phyloP scores from a whole-genome alignment of 371 early-diverging fungal genomes.

The Actinomucor elegans region DNA sequence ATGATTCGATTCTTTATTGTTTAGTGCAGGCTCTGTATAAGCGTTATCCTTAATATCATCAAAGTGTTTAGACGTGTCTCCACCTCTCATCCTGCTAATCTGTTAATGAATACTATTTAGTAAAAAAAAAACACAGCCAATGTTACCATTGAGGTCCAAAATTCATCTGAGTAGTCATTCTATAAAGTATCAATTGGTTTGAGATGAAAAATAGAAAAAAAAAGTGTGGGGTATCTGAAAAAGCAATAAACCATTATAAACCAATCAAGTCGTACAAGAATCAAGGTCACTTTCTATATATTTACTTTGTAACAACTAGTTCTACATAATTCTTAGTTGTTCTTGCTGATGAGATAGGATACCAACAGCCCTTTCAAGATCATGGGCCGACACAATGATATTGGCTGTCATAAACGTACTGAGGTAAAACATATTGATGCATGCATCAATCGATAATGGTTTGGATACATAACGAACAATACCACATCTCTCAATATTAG shows the following conservation, averaged over 20 bases:
- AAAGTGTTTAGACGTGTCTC: background rate
- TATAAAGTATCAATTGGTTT: background rate
- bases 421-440: constrained; percentile 59
- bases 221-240: background rate
- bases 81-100: background rate
- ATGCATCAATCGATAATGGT: constrained; percentile 44
- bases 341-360: too few relatives aligned
- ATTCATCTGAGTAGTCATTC: constrained; percentile 15
- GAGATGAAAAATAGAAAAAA: background rate
- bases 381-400: constrained; percentile 47
- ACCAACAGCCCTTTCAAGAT: constrained; percentile 34
- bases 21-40: too few relatives aligned
- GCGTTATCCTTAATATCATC: too few relatives aligned
- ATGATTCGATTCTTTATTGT: constrained; percentile 18
- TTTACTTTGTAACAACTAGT: background rate
- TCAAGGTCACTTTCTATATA: background rate
- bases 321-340: too few relatives aligned
- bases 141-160: constrained; percentile 15
- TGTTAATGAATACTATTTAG: background rate
- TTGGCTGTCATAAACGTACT: constrained; percentile 63
- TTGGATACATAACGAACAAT: constrained; percentile 61
- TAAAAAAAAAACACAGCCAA: background rate
- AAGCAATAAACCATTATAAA: too few relatives aligned
- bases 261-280: constrained; percentile 3
- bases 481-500: constrained; percentile 52